Percentiles rank a stretch among this genome's conserved stretches.
Evolutionary conservation across 2,329 filamentous ascomycete species (phyloP).

Genomic region (Nemania diffusa): DNA sequence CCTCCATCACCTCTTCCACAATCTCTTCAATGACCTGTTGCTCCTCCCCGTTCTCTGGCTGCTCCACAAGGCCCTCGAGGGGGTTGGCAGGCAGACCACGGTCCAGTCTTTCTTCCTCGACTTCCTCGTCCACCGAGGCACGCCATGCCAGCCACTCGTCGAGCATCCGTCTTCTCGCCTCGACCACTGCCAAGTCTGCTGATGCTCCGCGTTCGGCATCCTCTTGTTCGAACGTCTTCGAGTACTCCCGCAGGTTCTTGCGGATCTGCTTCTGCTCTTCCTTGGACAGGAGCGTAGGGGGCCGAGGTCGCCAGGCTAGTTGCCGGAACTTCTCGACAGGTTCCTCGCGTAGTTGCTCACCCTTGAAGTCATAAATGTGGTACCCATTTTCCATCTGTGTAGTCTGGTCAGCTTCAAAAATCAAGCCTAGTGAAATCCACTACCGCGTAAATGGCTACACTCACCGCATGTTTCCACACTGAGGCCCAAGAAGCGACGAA

Average conservation of each 20-base stretch:
- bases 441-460: conserved; percentile 49
- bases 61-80: conserved; percentile 69
- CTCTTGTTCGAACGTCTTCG: conserved; percentile 92
- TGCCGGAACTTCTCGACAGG: conserved; percentile 98
- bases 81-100: conserved; percentile 74
- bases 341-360: conserved; percentile 88
- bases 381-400: conserved; percentile 97
- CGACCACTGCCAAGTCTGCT: conserved; percentile 92
- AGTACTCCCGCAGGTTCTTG: conserved; percentile 98
- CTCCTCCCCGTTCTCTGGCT: conserved; percentile 73
- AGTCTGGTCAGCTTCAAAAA: conserved; percentile 29
- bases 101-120: conserved; percentile 75
- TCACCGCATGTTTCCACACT: conserved; percentile 94
- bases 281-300: conserved; percentile 89
- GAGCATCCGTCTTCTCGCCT: conserved; percentile 82
- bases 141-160: conserved; percentile 92
- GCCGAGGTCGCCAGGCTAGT: conserved; percentile 92
- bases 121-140: conserved; percentile 75
- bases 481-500: conserved; percentile 94
- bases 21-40: conserved; percentile 86
- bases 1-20: conserved; percentile 83
- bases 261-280: conserved; percentile 98
- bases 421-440: not conserved
- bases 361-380: conserved; percentile 97
- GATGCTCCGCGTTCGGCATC: conserved; percentile 93